Conservation (phyloP, 768 basidiomycete genomes). For the Suillus spraguei region DNA sequence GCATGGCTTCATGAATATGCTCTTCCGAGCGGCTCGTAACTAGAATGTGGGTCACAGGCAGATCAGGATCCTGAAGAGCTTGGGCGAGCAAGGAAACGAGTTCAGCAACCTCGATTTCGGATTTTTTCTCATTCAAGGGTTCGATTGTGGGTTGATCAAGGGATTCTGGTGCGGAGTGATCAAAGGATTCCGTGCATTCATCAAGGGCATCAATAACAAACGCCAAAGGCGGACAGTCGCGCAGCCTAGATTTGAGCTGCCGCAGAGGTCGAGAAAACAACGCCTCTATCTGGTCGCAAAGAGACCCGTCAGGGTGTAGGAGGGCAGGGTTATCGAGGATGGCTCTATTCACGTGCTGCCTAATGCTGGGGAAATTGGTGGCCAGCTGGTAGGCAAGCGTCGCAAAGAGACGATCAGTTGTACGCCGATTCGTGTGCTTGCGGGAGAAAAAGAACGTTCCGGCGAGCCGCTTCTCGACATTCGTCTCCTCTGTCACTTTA, state of each 20-base stretch:
- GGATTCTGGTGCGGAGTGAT: not conserved
- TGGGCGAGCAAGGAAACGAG: not conserved
- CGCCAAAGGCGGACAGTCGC: not conserved
- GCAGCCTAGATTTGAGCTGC: not conserved
- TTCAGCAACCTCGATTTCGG: not conserved
- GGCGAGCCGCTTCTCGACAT: not conserved
- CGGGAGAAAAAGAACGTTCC: constrained; percentile 1
- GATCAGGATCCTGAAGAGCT: not conserved
- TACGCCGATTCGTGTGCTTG: not conserved
- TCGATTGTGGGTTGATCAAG: not conserved
- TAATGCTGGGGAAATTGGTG: not conserved
- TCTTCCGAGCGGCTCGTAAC: not conserved
- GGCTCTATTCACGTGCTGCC: not conserved
- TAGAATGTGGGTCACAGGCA: not conserved
- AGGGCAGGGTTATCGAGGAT: not conserved
- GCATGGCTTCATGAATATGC: not conserved
- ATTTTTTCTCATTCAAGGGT: not conserved
- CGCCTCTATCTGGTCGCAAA: not conserved
- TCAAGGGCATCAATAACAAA: not conserved
- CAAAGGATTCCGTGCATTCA: not conserved
- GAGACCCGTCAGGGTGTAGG: not conserved
- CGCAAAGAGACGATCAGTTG: not conserved
- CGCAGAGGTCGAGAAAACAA: not conserved
- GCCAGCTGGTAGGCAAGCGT: not conserved
- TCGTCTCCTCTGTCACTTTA: not conserved